A percentile compares a stretch with the other conserved stretches of the same genome.
Conservation (phyloP, 139 green algal species). For the Volvox reticuliferus region DNA sequence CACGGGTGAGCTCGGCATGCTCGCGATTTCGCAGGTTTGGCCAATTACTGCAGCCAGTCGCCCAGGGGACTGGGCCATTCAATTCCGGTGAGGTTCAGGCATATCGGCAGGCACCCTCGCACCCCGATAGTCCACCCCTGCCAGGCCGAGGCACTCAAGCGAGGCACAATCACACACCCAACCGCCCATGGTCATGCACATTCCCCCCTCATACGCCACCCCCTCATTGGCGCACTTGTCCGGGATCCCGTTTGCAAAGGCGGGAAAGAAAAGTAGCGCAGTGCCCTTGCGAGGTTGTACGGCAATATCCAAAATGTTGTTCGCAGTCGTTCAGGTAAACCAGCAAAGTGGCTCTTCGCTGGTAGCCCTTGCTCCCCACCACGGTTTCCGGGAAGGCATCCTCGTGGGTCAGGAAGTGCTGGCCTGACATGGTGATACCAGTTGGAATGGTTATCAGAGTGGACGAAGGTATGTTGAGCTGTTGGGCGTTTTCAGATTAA, state of each 20-base stretch:
- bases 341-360: constrained; percentile 83
- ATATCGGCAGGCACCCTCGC: too few relatives aligned
- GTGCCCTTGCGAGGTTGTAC: constrained; percentile 70
- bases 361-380: constrained; percentile 77
- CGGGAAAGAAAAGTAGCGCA: constrained; percentile 87
- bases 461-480: too few relatives aligned
- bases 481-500: too few relatives aligned
- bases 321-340: constrained; percentile 79
- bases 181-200: too few relatives aligned
- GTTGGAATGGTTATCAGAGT: background rate
- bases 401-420: constrained; percentile 80
- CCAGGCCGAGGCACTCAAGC: too few relatives aligned
- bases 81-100: too few relatives aligned
- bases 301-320: constrained; percentile 69
- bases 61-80: too few relatives aligned
- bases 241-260: constrained; percentile 71
- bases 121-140: too few relatives aligned
- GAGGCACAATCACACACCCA: too few relatives aligned
- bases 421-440: constrained; percentile 12
- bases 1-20: too few relatives aligned
- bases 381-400: constrained; percentile 75
- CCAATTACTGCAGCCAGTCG: too few relatives aligned
- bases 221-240: constrained; percentile 60
- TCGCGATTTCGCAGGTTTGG: too few relatives aligned
- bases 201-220: background rate